Evolutionary conservation across 371 early-diverging fungal species (phyloP), one percentile per base, ranked within the genome.

Genomic region (Mortierella sp.): DNA sequence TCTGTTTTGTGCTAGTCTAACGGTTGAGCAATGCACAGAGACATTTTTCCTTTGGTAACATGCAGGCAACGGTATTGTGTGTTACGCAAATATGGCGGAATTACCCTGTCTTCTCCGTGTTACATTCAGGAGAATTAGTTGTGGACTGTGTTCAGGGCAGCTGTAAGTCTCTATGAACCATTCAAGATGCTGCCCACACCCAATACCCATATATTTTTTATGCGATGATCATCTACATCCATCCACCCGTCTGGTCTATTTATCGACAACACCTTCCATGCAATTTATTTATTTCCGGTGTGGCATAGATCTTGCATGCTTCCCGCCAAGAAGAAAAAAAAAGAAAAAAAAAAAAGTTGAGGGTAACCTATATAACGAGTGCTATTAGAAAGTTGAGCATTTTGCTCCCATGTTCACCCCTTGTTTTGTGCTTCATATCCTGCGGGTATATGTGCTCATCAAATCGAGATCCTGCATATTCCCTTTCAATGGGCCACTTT

Each of bases 381-480:
- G 52, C 52, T 22, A 7, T 52, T n/a, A n/a, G 52, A 52, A 52
- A 43, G 15, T 3, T 43, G 15, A 43, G 15, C 13, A 43, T 2
- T 40, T 45, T n/a, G 24, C 58, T 16, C 45, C 50, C 41, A 21
- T 57, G 24, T 22, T 58, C 45, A 15, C 70, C 53, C 48, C 55
- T 62, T 13, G 21, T 59, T 59, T 38, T 13, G 55, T 59, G 38
- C 38, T 55, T 48, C 65, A 55, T 65, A 21, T 2, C 22, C 57
- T 65, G 65, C 40, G 52, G 8, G 65, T 63, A 22, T 32, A 55
- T 21, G 11, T 28, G 7, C 36, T 36, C 36, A 28, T 52, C 9
- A 50, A 36, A 55, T 38, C 65, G 53, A 57, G 40, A 65, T 55
- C 22, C 38, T 55, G 65, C 41, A 41, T 47, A 4, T 32, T 22